phyloP scores from a whole-genome alignment of 148 eudicot genomes.

The Pharnaceum exiguum region DNA sequence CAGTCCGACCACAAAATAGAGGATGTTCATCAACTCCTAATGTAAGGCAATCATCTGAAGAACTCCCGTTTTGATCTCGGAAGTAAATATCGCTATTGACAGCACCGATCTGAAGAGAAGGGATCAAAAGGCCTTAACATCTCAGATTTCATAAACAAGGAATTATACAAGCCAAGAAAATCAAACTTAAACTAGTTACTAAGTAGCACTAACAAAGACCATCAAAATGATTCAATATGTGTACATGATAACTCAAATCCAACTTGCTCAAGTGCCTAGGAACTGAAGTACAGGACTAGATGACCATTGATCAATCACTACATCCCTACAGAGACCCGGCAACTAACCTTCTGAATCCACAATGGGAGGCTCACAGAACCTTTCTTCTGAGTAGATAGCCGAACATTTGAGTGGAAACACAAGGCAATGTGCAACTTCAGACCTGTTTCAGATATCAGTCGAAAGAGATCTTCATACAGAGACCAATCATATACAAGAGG shows the following conservation, averaged over 20 bases:
- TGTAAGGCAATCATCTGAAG: slow-evolving; percentile 48
- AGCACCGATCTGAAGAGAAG: slow-evolving; percentile 43
- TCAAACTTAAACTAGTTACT: too few species aligned
- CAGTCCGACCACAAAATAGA: slow-evolving; percentile 53
- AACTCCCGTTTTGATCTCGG: slow-evolving; percentile 38
- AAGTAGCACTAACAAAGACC: too few species aligned
- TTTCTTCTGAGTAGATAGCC: slow-evolving; percentile 27
- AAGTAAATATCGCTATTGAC: slow-evolving; percentile 47
- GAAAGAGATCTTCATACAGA: slow-evolving; percentile 49
- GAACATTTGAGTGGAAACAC: slow-evolving; percentile 58
- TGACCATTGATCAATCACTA: too few species aligned
- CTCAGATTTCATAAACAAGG: neutral
- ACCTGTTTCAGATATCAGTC: slow-evolving; percentile 43
- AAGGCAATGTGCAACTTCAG: slow-evolving; percentile 58
- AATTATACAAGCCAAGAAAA: neutral
- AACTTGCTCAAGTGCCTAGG: too few species aligned
- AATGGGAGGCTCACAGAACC: slow-evolving; percentile 46
- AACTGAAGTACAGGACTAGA: too few species aligned
- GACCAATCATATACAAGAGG: slow-evolving; percentile 58
- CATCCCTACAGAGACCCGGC: neutral
- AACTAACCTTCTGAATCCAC: slow-evolving; percentile 53
- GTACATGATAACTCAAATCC: too few species aligned
- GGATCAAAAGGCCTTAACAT: neutral
- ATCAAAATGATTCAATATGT: too few species aligned
- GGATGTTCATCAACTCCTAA: slow-evolving; percentile 59